Percentiles rank a stretch among this genome's conserved stretches.
phyloP scores from a whole-genome alignment of 2,329 filamentous ascomycete species.

The Hypocrella siamensis region DNA sequence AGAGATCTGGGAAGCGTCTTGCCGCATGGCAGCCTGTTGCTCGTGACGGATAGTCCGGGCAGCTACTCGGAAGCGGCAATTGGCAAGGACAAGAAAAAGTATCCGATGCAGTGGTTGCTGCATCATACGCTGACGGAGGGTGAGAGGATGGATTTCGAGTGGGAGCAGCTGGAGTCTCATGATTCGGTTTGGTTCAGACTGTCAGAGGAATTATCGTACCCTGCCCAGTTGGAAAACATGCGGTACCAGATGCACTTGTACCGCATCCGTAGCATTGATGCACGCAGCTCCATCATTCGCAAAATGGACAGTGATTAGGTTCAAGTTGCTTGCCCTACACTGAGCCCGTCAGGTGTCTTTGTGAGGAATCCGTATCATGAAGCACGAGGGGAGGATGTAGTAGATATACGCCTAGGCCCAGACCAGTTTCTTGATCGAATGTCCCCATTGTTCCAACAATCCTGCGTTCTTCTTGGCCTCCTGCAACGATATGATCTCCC shows the following conservation, averaged over 20 bases:
- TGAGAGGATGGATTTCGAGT: constrained; percentile 27
- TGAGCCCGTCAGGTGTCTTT: too few relatives aligned
- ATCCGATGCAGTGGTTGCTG: constrained; percentile 89
- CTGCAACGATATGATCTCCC: constrained; percentile 65
- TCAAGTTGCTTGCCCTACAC: too few relatives aligned
- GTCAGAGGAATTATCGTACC: constrained; percentile 51
- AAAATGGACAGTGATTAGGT: too few relatives aligned
- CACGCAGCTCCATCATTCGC: too few relatives aligned
- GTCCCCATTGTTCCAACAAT: constrained; percentile 70
- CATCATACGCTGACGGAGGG: constrained; percentile 57
- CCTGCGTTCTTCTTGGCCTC: constrained; percentile 82
- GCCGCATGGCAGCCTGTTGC: constrained; percentile 46
- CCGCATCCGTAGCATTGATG: constrained; percentile 9
- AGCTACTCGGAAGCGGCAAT: constrained; percentile 76
- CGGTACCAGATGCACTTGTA: constrained; percentile 87
- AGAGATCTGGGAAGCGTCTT: constrained; percentile 47
- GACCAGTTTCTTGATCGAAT: constrained; percentile 85
- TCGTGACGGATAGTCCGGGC: constrained; percentile 86
- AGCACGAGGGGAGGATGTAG: too few relatives aligned
- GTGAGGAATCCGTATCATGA: not conserved
- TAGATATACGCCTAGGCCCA: constrained; percentile 40
- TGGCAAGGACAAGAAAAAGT: constrained; percentile 46
- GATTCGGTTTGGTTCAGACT: constrained; percentile 81
- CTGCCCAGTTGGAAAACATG: constrained; percentile 86
- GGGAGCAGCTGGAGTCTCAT: constrained; percentile 60